These are phyloP conservation scores for Chenopodium formosanum DNA, from an alignment of 148 eudicot genomes.

Conservation along the genomic window DNA sequence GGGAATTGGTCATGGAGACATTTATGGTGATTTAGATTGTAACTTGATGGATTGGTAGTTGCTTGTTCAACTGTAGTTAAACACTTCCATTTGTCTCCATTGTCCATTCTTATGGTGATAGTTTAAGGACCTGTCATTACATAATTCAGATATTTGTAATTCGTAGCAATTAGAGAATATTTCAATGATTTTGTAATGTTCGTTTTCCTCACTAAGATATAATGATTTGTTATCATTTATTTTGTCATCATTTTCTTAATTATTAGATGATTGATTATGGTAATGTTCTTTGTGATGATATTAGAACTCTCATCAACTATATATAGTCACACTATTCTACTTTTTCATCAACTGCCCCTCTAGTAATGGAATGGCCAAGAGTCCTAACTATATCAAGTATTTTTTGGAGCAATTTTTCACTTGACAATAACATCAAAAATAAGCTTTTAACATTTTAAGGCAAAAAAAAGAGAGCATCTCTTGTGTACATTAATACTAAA, in stretches of 20 bases:
- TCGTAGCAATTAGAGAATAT: not conserved
- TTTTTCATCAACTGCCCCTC: too few species aligned
- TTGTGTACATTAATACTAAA: not conserved
- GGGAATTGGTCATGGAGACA: not conserved
- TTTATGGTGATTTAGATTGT: not conserved
- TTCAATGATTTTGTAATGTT: not conserved
- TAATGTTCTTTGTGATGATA: too few species aligned
- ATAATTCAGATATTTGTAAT: not conserved
- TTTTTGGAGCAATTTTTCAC: not conserved
- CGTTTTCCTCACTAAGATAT: not conserved
- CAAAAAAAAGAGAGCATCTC: not conserved
- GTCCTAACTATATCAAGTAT: not conserved
- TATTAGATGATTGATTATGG: too few species aligned
- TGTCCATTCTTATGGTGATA: not conserved
- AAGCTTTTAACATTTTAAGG: not conserved
- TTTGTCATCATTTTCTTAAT: not conserved
- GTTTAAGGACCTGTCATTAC: not conserved
- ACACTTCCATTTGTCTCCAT: too few species aligned
- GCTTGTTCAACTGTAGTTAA: not conserved
- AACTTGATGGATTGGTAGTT: not conserved
- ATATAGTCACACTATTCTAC: too few species aligned
- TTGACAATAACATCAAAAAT: not conserved
- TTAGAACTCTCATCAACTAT: too few species aligned
- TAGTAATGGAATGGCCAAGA: not conserved
- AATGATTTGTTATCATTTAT: not conserved